Percentiles rank a stretch among this genome's conserved stretches.
Conservation (phyloP, 1,139 yeast genomes). For the Nadsonia starkeyi-henricii region DNA sequence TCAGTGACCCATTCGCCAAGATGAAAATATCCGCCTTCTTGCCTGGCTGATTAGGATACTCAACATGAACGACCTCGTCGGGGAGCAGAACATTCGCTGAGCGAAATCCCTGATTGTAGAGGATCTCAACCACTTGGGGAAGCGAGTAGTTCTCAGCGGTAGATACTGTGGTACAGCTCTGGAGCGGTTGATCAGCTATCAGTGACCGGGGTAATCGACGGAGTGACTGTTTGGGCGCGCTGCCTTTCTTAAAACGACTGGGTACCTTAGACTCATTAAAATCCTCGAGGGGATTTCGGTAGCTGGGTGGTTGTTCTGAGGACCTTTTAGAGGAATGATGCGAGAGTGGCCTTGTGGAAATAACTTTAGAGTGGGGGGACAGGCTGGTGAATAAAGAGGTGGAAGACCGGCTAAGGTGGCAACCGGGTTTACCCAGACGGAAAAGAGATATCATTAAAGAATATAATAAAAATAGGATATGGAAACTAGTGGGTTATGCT, state of each 20-base stretch:
- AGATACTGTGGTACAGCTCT: slow-evolving; percentile 50
- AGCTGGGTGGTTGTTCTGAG: too few species aligned
- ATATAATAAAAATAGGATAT: too few species aligned
- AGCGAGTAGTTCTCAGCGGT: slow-evolving; percentile 58
- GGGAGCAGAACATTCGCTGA: slow-evolving; percentile 40
- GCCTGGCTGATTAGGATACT: slow-evolving; percentile 27
- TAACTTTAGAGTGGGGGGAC: too few species aligned
- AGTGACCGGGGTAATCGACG: background rate
- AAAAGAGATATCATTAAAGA: background rate
- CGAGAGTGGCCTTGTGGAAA: too few species aligned
- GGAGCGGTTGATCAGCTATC: slow-evolving; percentile 1
- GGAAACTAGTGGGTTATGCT: too few species aligned
- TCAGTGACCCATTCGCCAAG: slow-evolving; percentile 58
- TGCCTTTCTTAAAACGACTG: background rate
- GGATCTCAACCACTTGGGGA: slow-evolving; percentile 24
- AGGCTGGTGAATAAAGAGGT: too few species aligned
- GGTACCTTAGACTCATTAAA: too few species aligned
- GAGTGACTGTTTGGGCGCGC: background rate
- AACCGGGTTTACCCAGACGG: background rate
- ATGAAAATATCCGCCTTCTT: slow-evolving; percentile 41
- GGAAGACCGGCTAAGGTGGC: background rate
- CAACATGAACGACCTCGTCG: slow-evolving; percentile 48
- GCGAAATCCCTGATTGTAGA: slow-evolving; percentile 27
- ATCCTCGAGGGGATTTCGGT: too few species aligned
- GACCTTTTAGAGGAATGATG: too few species aligned